phyloP scores from a whole-genome alignment of 164 flowering plant genomes.

The Vitis amurensis region DNA sequence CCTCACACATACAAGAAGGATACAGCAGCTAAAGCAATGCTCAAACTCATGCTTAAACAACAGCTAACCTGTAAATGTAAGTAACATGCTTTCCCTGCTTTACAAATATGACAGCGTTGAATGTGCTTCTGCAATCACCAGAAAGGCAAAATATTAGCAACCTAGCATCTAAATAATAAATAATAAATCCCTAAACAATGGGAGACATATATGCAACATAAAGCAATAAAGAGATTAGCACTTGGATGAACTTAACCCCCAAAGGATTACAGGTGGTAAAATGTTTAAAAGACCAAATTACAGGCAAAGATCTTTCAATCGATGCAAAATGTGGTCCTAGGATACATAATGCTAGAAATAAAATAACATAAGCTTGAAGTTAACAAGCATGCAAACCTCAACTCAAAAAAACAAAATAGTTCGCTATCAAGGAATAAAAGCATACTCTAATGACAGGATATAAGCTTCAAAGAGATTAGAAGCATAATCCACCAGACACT shows the following conservation, averaged over 20 bases:
- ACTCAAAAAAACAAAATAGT: background rate
- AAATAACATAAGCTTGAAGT: background rate
- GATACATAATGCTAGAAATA: background rate
- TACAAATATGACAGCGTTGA: conserved; percentile 62
- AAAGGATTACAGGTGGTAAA: background rate
- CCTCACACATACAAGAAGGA: background rate
- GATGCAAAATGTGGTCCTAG: background rate
- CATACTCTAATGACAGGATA: background rate
- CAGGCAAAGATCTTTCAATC: no score
- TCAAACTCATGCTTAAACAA: no score
- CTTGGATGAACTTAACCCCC: background rate
- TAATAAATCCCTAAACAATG: background rate
- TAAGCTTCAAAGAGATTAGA: background rate
- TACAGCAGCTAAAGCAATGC: background rate
- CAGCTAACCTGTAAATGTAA: conserved; percentile 54
- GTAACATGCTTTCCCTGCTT: conserved; percentile 73
- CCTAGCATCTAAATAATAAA: background rate
- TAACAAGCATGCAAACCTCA: background rate
- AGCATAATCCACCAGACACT: background rate
- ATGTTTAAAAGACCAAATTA: no score
- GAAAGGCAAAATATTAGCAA: conserved; percentile 11
- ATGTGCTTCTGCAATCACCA: conserved; percentile 64
- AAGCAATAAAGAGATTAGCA: background rate
- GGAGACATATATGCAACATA: background rate
- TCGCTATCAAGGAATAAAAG: background rate